Evolutionary conservation across 75 land plant species (phyloP), one percentile per base, ranked within the genome.

Genomic region (Pinus taeda): DNA sequence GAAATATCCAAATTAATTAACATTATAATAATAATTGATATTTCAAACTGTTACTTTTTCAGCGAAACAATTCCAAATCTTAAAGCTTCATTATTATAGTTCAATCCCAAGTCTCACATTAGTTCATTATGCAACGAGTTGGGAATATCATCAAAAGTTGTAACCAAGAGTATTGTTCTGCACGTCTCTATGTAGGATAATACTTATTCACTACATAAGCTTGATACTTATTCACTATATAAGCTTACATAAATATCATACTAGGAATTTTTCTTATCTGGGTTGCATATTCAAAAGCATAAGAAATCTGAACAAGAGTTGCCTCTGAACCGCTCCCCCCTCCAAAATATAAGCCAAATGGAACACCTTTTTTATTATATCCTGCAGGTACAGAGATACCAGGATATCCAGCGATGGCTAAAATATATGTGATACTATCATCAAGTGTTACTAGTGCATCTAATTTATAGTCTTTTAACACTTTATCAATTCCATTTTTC

Each of bases 211-310:
- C 33, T 33, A 0, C 6, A 45, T 45, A 7, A 45, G 49, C 7
- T 6, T 33, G 1, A 33, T 33, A 2, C 33, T 33, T 33, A 33
- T 33, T 1, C 33, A 33, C 33, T 33, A 0, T 45, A 45, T 45
- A 7, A 45, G 49, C 7, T 6, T 45, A 45, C 9, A 45, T 45
- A 45, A 1, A 7, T 45, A 45, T 7, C 7, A 6, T 61, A 39
- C 18, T 6, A 6, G 94, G 94, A 24, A 89, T 90, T 75, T 75
- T 86, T 58, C 93, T 63, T 6, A 81, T 45, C 59, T 59, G 74
- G 2, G 89, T 91, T 22, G 91, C 91, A 74, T 89, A 91, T 70
- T 91, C 93, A 75, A 89, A 89, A 45, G 74, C 87, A 81, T 85
- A 91, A 75, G 93, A 85, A 73, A 89, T 81, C 77, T 91, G 89